Conservation (phyloP, 2,329 filamentous ascomycete genomes). For the Alternaria consortialis region DNA sequence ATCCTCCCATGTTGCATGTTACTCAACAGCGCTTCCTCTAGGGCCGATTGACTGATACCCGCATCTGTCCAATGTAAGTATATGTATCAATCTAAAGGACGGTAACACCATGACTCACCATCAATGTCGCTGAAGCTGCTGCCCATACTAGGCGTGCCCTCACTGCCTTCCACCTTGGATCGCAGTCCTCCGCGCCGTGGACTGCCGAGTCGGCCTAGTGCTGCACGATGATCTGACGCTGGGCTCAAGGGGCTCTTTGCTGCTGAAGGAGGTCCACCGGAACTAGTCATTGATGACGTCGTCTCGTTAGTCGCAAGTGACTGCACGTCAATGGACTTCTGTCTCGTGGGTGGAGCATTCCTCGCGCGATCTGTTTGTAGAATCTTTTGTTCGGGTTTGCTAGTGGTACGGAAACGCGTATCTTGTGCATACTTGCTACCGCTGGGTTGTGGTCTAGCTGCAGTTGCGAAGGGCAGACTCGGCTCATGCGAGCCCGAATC, state of each 20-base stretch:
- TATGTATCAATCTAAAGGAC: slow-evolving; percentile 3
- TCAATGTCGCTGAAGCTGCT: slow-evolving; percentile 89
- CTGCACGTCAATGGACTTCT: slow-evolving; percentile 29
- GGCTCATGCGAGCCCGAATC: slow-evolving; percentile 64
- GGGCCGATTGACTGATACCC: slow-evolving; percentile 79
- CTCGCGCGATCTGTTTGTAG: slow-evolving; percentile 13
- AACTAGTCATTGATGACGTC: slow-evolving; percentile 65
- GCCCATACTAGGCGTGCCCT: slow-evolving; percentile 58
- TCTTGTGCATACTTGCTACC: slow-evolving; percentile 21
- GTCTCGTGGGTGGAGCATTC: slow-evolving; percentile 12
- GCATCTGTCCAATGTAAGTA: slow-evolving; percentile 64
- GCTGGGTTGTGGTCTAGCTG: slow-evolving; percentile 15
- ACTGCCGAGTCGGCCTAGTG: slow-evolving; percentile 64
- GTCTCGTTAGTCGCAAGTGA: slow-evolving; percentile 34
- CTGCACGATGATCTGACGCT: slow-evolving; percentile 65
- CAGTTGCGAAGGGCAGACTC: slow-evolving; percentile 56
- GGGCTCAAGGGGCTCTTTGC: slow-evolving; percentile 40
- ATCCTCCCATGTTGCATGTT: slow-evolving; percentile 74
- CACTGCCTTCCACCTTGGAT: slow-evolving; percentile 42
- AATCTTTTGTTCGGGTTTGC: slow-evolving; percentile 22
- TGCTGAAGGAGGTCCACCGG: slow-evolving; percentile 35
- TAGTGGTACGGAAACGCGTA: slow-evolving; percentile 7
- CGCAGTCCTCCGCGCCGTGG: slow-evolving; percentile 53
- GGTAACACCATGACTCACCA: slow-evolving; percentile 56
- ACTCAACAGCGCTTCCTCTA: slow-evolving; percentile 80